These are phyloP conservation scores for Aspergillus sp. DNA, from an alignment of 2,329 filamentous ascomycete genomes.

Conservation along the genomic window DNA sequence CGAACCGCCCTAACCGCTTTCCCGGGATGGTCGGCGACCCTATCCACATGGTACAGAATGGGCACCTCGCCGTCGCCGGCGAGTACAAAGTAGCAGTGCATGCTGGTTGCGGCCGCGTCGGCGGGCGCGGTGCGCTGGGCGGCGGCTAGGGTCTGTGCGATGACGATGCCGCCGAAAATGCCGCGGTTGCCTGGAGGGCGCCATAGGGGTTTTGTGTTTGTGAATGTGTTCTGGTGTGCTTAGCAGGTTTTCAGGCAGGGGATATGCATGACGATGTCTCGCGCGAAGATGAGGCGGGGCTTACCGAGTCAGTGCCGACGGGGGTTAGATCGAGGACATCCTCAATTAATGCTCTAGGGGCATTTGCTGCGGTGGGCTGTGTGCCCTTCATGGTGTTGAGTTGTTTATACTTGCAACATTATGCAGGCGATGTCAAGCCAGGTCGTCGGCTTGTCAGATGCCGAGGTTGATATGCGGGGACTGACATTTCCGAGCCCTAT, in stretches of 20 bases:
- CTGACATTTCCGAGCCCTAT: no score
- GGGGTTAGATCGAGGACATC: neutral
- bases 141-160: constrained; percentile 8
- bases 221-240: constrained; percentile 6
- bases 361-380: neutral
- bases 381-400: neutral
- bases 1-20: constrained; percentile 4
- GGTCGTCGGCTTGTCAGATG: neutral
- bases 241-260: neutral
- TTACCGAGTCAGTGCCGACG: neutral
- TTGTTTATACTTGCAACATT: neutral
- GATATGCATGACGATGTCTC: neutral
- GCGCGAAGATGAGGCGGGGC: no score
- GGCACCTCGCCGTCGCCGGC: constrained; percentile 2
- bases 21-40: constrained; percentile 2
- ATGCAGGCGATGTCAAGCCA: neutral
- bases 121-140: constrained; percentile 4
- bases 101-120: constrained; percentile 2
- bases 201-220: constrained; percentile 5
- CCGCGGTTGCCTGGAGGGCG: constrained; percentile 7
- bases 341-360: neutral
- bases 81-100: constrained; percentile 8
- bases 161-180: constrained; percentile 9
- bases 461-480: neutral
- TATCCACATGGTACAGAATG: constrained; percentile 6